Base-by-base conservation (phyloP, 78 protist species). In the Emiliania huxleyi region DNA sequence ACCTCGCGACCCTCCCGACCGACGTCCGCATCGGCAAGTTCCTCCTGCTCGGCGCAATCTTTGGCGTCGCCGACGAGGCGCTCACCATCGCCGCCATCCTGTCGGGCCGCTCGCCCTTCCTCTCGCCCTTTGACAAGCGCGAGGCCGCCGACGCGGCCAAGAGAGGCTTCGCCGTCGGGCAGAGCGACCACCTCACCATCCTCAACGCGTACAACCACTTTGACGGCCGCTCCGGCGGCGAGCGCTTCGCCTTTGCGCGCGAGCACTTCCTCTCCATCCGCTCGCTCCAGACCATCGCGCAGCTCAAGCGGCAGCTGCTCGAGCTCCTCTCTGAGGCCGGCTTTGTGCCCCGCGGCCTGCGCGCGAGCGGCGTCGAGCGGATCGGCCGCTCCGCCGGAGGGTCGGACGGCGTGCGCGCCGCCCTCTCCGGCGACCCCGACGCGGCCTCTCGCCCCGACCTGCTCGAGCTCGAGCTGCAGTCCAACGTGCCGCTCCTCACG, bases 21-120 rank as follows among this genome's bases (percentile, higher is more conserved):
- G 98, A 97, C 83, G 90, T 93, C 15, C 93, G 93, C 46, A 84
- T 97, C 71, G 98, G 98, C 19, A 97, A 97, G 92, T 92, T 97
- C 97, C 79, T 97, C 37, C 35, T 97, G 11, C 44, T 44, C 21
- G 88, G 45, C 45, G 0, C 35, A 18, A 37, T 87, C 35, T 23
- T 87, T 6, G 37, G 91, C 62, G 22, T 97, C 91, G 33, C 96
- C 12, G 97, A 97, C 93, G 97, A 97, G 15, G 73, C 94, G 44
- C 77, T 96, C 52, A 95, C 96, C 35, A 97, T 97, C 91, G 97
- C 97, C 18, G 98, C 98, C 1, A 44, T 90, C 38, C 62, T 95
- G 1, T 4, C 93, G 33, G 12, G 2, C 81, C 87, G 92, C 56
- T 52, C 96, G n/a, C 98, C 97, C n/a, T 97, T 97, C 87, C 23